These are phyloP conservation scores for Exsudoporus frostii DNA, from an alignment of 768 basidiomycete species.

Conservation along the genomic window DNA sequence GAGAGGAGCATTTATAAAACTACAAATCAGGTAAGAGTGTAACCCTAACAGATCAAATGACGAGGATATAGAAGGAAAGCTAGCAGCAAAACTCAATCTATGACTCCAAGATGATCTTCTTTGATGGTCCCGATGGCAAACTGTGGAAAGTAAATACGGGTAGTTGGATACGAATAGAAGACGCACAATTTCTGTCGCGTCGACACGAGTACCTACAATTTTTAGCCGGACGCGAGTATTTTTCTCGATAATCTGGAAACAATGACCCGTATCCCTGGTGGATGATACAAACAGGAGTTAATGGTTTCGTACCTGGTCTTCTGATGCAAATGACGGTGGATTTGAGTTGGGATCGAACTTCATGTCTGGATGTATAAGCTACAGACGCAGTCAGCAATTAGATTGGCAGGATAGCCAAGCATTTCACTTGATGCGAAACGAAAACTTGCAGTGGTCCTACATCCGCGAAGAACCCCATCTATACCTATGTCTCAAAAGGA, in stretches of 20 bases:
- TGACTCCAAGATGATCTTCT: constrained; percentile 94
- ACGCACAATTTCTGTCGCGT: constrained; percentile 94
- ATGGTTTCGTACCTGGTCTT: constrained; percentile 63
- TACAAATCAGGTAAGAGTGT: constrained; percentile 4
- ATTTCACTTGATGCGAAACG: constrained; percentile 84
- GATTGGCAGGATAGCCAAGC: constrained; percentile 20
- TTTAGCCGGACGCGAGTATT: constrained; percentile 90
- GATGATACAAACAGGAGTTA: background rate
- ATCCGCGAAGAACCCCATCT: constrained; percentile 99
- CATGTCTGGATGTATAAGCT: constrained; percentile 95
- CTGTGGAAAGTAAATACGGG: constrained; percentile 37
- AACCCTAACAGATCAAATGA: background rate
- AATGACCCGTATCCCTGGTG: background rate
- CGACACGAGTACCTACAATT: constrained; percentile 97
- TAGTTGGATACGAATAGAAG: constrained; percentile 10
- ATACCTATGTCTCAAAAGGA: constrained; percentile 1
- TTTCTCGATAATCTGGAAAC: constrained; percentile 80
- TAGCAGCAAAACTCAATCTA: constrained; percentile 50
- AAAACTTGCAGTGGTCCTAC: constrained; percentile 94
- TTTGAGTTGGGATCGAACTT: constrained; percentile 94
- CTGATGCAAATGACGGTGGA: constrained; percentile 93
- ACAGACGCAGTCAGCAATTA: constrained; percentile 6
- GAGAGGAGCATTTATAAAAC: background rate
- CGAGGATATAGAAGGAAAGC: background rate
- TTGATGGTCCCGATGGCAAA: constrained; percentile 98